Base-by-base conservation (phyloP, 805 yeast genomes). In the Metschnikowia picachoensis region DNA sequence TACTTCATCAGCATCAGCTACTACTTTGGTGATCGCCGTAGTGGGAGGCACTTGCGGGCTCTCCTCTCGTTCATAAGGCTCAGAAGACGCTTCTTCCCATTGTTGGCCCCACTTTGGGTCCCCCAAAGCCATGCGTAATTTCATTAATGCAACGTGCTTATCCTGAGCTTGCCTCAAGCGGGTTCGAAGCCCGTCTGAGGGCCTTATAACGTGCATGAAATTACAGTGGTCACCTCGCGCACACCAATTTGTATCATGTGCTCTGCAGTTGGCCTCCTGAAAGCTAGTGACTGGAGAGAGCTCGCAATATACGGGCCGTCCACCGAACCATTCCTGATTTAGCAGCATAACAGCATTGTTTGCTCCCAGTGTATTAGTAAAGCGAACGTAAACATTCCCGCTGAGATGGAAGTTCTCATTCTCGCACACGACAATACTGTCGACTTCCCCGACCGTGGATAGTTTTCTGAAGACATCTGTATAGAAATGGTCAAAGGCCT, bases 201-300 rank as follows among this genome's bases (percentile, higher is more conserved):
- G 88, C 33, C 73, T 65, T 55, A 82, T 73, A 3, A 83, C 74
- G 63, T 91, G 98, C 78, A 89, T 85, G 64, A 87, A 90, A 64
- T 91, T 91, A 66, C 98, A 91, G 58, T 78, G 77, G 30, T 83
- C 86, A 2, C 90, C 92, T 60, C 97, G 76, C n/a, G 74, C 77
- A 60, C 98, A 91, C 12, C 67, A 68, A 20, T 73, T 65, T 2
- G 72, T 65, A 33, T 83, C 87, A 58, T 84, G 83, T 36, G 85
- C 85, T 35, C 87, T 72, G 60, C 98, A 91, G 44, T 79, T 74
- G 11, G 95, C 85, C 45, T 84, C 94, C 37, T 74, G 70, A 54
- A 87, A 79, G 58, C 77, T 81, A 3, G 75, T 65, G 15, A 87
- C 91, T 12, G 96, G 94, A 20, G 88, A 78, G 27, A 87, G 69